Percentiles rank a stretch among this genome's conserved stretches.
Evolutionary conservation across 805 yeast species (phyloP).

Genomic region (Saturnispora besseyi): DNA sequence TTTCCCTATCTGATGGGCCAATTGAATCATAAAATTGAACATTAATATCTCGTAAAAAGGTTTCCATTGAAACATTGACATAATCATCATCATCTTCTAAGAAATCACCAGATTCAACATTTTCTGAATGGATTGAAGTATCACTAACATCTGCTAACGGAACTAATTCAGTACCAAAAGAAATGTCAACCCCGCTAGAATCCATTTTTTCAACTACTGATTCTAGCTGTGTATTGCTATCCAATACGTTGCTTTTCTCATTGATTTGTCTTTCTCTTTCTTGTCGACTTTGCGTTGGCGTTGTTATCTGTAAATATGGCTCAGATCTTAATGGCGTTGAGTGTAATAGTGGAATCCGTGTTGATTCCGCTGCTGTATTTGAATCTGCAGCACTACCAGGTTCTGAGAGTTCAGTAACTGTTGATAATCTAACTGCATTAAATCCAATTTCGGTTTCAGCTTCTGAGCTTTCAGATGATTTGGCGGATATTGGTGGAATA

Average conservation of each 20-base stretch:
- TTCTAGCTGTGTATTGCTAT: background rate
- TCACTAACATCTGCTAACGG: constrained; percentile 26
- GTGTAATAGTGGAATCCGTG: background rate
- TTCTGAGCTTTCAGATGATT: background rate
- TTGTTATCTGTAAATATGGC: background rate
- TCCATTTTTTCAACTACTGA: background rate
- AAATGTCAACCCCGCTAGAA: constrained; percentile 9
- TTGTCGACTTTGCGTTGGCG: background rate
- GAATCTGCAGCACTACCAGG: constrained; percentile 4
- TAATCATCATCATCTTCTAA: constrained; percentile 21
- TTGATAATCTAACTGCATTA: constrained; percentile 1
- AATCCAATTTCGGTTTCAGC: background rate
- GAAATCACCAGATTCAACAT: constrained; percentile 17
- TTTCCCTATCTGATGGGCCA: constrained; percentile 25
- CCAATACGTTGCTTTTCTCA: background rate
- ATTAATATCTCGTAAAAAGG: constrained; percentile 23
- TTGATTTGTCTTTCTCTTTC: background rate
- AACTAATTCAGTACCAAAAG: constrained; percentile 22
- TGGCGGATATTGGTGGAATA: background rate
- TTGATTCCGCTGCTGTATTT: background rate
- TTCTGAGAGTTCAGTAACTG: constrained; percentile 9
- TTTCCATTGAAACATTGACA: constrained; percentile 21
- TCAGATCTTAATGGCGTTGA: background rate
- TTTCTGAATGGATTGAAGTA: constrained; percentile 16
- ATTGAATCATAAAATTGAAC: constrained; percentile 26